Percentiles rank a stretch among this genome's conserved stretches.
These are phyloP conservation scores for Phytophthora tubulina DNA, from an alignment of 352 stramenopile species.

Conservation along the genomic window DNA sequence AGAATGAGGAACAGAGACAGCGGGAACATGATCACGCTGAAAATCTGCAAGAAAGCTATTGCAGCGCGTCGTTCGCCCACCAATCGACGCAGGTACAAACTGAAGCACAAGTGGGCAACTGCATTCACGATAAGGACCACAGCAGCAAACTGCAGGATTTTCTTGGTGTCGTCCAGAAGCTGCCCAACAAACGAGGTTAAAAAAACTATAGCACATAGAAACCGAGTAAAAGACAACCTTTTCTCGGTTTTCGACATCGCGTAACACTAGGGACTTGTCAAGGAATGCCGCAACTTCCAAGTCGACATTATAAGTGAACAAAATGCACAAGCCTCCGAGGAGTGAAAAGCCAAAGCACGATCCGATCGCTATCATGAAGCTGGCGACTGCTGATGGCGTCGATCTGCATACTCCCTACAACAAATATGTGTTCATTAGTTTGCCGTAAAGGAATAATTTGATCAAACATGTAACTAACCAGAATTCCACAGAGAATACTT, in stretches of 20 bases:
- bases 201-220: neutral
- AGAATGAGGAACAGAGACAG: slow-evolving; percentile 76
- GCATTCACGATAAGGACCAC: slow-evolving; percentile 50
- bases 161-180: slow-evolving; percentile 56
- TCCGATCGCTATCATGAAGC: slow-evolving; percentile 62
- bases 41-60: slow-evolving; percentile 75
- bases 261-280: slow-evolving; percentile 53
- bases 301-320: slow-evolving; percentile 57
- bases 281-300: slow-evolving; percentile 61
- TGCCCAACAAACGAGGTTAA: slow-evolving; percentile 35
- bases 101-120: slow-evolving; percentile 49
- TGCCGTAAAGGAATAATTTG: neutral
- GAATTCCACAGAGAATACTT: slow-evolving; percentile 54
- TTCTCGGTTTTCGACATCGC: slow-evolving; percentile 43
- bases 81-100: slow-evolving; percentile 53
- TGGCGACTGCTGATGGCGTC: slow-evolving; percentile 60
- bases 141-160: slow-evolving; percentile 48
- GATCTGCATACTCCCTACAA: slow-evolving; percentile 57
- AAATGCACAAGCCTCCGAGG: slow-evolving; percentile 65
- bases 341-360: slow-evolving; percentile 59
- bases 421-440: neutral
- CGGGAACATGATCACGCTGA: slow-evolving; percentile 70
- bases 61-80: slow-evolving; percentile 65
- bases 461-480: slow-evolving; percentile 44
- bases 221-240: slow-evolving; percentile 38